Conservation (phyloP, 768 basidiomycete species). For the Podaxis pistillaris region DNA sequence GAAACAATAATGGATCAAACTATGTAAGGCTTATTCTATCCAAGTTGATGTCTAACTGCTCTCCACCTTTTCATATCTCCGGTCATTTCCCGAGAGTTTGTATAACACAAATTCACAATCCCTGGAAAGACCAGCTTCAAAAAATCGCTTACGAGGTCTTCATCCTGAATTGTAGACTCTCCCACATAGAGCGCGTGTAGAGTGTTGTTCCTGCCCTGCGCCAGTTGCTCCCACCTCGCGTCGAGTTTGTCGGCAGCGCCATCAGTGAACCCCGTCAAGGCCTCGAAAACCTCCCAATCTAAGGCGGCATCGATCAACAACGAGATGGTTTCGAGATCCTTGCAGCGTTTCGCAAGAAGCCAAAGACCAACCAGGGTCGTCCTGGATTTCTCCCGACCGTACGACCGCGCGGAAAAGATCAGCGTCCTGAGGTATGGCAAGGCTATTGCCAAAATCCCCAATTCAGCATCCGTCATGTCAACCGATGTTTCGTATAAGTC, state of each 20-base stretch:
- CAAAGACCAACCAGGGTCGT: slow-evolving; percentile 7
- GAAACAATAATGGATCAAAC: not conserved
- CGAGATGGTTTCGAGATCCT: not conserved
- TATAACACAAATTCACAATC: not conserved
- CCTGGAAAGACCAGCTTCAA: not conserved
- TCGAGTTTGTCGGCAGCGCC: no score
- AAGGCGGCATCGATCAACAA: not conserved
- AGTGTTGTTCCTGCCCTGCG: not conserved
- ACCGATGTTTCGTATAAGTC: not conserved
- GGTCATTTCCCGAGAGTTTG: not conserved
- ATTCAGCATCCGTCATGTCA: slow-evolving; percentile 3
- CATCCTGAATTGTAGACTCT: slow-evolving; percentile 2
- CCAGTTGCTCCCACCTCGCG: not conserved
- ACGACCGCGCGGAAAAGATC: not conserved
- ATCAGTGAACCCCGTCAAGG: not conserved
- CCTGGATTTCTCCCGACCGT: not conserved
- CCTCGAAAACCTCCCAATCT: not conserved
- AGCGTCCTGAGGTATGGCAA: slow-evolving; percentile 1
- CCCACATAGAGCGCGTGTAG: slow-evolving; percentile 1
- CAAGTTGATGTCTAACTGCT: not conserved
- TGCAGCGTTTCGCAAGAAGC: slow-evolving; percentile 6
- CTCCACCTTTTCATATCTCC: slow-evolving; percentile 4
- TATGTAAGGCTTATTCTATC: not conserved
- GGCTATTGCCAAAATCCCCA: not conserved
- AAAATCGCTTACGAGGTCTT: not conserved